Percentiles rank a stretch among this genome's conserved stretches.
Conservation (phyloP, 163 green algal genomes). For the Chlamydomonas reinhardtii region DNA sequence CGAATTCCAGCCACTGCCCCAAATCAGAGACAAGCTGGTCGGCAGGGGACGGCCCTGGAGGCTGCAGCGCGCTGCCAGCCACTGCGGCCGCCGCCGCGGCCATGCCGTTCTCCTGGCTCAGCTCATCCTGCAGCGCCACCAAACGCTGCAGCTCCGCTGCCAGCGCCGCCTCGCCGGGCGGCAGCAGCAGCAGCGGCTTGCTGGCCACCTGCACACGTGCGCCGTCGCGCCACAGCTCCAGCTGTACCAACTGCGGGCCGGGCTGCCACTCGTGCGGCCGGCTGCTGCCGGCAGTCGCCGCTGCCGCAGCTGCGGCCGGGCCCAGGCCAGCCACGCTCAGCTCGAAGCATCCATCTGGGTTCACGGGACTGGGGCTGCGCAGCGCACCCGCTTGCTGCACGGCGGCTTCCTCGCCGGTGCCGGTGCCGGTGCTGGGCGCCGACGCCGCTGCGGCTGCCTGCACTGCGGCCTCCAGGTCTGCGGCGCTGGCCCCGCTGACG, state of each 20-base stretch:
- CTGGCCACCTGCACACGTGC: background rate
- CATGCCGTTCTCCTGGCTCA: background rate
- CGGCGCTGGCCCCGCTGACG: no score
- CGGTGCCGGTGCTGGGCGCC: no score
- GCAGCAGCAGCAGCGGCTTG: conserved; percentile 20
- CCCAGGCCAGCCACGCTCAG: conserved; percentile 3
- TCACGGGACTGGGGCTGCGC: no score
- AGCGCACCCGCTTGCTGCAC: no score
- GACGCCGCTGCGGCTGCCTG: no score
- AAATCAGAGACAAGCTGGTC: conserved; percentile 1
- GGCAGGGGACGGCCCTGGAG: background rate
- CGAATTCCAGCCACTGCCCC: conserved; percentile 19
- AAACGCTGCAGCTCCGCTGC: background rate
- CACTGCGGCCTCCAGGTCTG: no score
- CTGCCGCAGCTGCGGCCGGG: no score
- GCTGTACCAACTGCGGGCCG: background rate
- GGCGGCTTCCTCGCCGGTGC: no score
- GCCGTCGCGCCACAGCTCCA: conserved; percentile 18
- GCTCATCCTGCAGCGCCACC: background rate
- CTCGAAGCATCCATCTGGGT: background rate
- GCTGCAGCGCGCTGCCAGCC: background rate
- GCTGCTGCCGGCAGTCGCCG: no score
- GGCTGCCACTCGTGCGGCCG: background rate
- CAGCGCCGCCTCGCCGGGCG: background rate
- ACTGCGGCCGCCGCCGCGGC: background rate